phyloP scores from a whole-genome alignment of 179 eudicot genomes.

The Actinidia chinensis region DNA sequence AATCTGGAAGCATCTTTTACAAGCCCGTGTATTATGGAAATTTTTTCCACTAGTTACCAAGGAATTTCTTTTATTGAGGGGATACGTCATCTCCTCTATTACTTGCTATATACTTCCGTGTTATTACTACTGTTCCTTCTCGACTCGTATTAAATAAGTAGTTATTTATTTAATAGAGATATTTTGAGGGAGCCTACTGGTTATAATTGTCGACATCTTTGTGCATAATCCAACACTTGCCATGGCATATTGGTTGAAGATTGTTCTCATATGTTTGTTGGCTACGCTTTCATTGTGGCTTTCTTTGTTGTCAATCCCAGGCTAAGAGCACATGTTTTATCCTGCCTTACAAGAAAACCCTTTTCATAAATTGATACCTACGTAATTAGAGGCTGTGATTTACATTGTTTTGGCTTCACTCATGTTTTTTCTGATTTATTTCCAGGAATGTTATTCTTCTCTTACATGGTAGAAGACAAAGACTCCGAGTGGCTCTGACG shows the following conservation, averaged over 20 bases:
- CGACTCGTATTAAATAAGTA: too few species aligned
- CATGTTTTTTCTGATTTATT: background rate
- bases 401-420: background rate
- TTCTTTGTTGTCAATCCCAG: background rate
- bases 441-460: conserved; percentile 73
- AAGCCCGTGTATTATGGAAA: too few species aligned
- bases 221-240: background rate
- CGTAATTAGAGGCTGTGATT: background rate
- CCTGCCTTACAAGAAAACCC: background rate
- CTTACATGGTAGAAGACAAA: conserved; percentile 93
- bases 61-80: too few species aligned
- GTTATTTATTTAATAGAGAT: background rate
- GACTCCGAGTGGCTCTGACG: conserved; percentile 62
- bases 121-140: too few species aligned
- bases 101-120: too few species aligned
- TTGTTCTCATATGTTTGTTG: background rate
- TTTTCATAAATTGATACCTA: background rate
- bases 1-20: too few species aligned
- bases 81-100: too few species aligned
- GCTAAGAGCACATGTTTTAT: too few species aligned
- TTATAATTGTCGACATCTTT: background rate
- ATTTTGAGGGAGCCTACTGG: background rate
- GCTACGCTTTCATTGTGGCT: background rate
- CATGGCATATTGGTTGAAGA: background rate
- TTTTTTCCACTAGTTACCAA: too few species aligned